These are phyloP conservation scores for Serendipita sp. DNA, from an alignment of 1,284 basidiomycete species.

Conservation along the genomic window DNA sequence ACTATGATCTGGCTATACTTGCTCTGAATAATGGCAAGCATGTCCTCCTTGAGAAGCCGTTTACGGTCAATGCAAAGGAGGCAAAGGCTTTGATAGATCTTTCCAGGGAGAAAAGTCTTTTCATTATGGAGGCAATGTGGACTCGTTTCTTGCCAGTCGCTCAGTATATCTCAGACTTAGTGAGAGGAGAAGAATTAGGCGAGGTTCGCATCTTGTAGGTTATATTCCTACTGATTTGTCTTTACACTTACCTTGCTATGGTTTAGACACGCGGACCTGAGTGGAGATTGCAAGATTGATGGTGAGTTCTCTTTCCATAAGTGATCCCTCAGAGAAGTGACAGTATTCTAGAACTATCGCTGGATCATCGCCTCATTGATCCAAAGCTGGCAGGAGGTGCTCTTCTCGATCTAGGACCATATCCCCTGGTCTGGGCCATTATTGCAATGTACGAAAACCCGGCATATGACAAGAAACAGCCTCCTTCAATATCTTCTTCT, in stretches of 20 bases:
- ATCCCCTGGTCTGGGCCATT: constrained; percentile 73
- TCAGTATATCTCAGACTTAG: constrained; percentile 48
- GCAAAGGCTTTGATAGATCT: constrained; percentile 51
- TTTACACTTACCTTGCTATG: background rate
- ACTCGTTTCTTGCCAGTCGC: constrained; percentile 64
- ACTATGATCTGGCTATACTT: constrained; percentile 66
- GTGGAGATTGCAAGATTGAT: constrained; percentile 55
- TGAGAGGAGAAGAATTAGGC: constrained; percentile 47
- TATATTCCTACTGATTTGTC: background rate
- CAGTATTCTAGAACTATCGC: constrained; percentile 37
- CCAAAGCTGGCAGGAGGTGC: constrained; percentile 75
- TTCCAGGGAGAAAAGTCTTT: constrained; percentile 63
- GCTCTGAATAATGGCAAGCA: constrained; percentile 72
- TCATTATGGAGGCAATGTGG: constrained; percentile 84
- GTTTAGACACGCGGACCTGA: constrained; percentile 47
- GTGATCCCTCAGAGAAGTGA: background rate
- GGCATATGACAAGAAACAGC: constrained; percentile 40
- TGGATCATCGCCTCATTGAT: constrained; percentile 63
- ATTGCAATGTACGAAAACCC: constrained; percentile 70
- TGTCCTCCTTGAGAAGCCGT: constrained; percentile 76
- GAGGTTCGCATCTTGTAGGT: constrained; percentile 38
- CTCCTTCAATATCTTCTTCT: constrained; percentile 40
- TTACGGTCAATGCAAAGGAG: constrained; percentile 52
- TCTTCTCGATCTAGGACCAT: constrained; percentile 76
- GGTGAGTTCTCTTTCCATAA: constrained; percentile 32